Evolutionary conservation across 2,329 filamentous ascomycete species (phyloP).

Genomic region (Biscogniauxia marginata): DNA sequence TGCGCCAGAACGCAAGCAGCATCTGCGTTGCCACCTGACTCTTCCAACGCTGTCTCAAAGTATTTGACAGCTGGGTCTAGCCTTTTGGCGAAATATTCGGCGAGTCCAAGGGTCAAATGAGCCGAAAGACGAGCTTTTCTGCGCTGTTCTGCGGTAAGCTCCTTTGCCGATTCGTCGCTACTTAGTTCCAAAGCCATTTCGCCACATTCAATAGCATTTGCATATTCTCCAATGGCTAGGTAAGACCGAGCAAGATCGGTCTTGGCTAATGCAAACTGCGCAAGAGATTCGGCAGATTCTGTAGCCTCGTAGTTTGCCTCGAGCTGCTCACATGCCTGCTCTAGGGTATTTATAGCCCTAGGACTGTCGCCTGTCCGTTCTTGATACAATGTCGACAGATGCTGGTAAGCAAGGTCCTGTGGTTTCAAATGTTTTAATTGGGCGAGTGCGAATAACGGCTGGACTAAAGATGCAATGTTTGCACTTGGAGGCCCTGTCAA

Average conservation of each 20-base stretch:
- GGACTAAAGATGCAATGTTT: constrained; percentile 66
- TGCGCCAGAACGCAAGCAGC: constrained; percentile 85
- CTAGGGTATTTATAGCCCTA: constrained; percentile 63
- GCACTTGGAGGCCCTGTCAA: constrained; percentile 53
- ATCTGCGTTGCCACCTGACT: constrained; percentile 75
- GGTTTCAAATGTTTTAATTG: constrained; percentile 74
- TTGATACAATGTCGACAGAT: constrained; percentile 76
- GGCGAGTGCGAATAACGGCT: constrained; percentile 83
- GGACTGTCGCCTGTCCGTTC: constrained; percentile 73
- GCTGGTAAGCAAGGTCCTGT: constrained; percentile 68
- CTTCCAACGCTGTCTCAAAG: constrained; percentile 77
- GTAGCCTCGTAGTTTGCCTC: constrained; percentile 83
- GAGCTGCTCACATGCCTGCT: constrained; percentile 64
- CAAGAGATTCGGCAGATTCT: constrained; percentile 72
- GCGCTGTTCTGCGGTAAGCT: constrained; percentile 63
- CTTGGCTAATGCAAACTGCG: constrained; percentile 77
- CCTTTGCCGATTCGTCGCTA: constrained; percentile 66
- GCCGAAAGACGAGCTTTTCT: constrained; percentile 75
- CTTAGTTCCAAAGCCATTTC: constrained; percentile 78
- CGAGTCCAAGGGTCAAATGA: constrained; percentile 81
- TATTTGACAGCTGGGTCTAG: constrained; percentile 71
- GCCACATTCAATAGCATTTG: constrained; percentile 73
- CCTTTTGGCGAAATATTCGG: constrained; percentile 68
- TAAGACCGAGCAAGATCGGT: constrained; percentile 84
- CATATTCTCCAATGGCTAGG: constrained; percentile 65